Base-by-base conservation (phyloP, 441 rosid genomes). In the Erodium moschatum region DNA sequence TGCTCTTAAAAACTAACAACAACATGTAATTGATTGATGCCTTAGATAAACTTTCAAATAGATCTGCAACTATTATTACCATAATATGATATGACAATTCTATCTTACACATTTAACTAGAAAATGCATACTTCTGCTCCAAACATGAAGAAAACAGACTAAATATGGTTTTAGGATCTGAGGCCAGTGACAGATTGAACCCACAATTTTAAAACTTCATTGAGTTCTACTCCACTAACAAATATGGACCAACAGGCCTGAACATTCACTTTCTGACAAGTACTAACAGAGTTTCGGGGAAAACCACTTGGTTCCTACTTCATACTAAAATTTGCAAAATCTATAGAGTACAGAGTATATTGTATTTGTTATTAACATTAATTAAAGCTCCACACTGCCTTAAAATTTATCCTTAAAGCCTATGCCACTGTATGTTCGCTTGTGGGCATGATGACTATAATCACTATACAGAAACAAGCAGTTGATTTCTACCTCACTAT, bases 21-120 rank as follows among this genome's bases (percentile, higher is more conserved):
- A 40, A 40, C 1, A 12, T 12, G 2, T 40, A 46, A 72, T 67
- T 67, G 56, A 15, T 58, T 61, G 54, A 67, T 65, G 46, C 50
- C 35, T 68, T 46, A 16, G n/a, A 67, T 38, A 46, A 31, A 33
- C n/a, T 11, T 40, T 7, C 12, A 40, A 40, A 40, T 50, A 38
- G 33, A 2, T 65, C 24, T 6, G 5, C 6, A 40, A 40, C 46
- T 40, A 40, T 40, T 0, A 40, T 40, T 40, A 40, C 46, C 7
- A 38, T 38, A 2, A 38, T 6, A 40, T 40, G 46, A 40, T 40
- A 40, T 7, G 46, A 40, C 46, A 40, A 11, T 40, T 40, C 46
- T 40, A 40, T 29, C 31, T 29, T 2, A 29, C 31, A 29, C 31
- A 29, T 29, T 29, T 29, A 3, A 29, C 31, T 1, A 29, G 31